Evolutionary conservation across 2,329 filamentous ascomycete species (phyloP), one percentile per base, ranked within the genome.

Genomic region (Penicillium sp.): DNA sequence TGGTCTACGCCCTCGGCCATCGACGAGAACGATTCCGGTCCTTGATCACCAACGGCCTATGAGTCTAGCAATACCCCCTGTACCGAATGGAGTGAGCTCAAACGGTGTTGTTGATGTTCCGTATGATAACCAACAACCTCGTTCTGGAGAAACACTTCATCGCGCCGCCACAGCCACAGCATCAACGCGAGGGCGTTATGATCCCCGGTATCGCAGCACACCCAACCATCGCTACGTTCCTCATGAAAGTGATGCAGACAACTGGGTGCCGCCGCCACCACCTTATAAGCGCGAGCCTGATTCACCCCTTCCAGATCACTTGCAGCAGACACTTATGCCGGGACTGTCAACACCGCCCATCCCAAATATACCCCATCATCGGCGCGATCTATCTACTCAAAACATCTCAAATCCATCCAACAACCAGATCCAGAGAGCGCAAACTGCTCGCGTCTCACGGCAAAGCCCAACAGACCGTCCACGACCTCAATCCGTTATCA

Each of bases 241-340:
- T 4, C 90, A 95, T 72, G 91, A 95, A 73, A 93, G 90, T 62
- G 91, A 95, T 70, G 90, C 91, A 4, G 91, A 95, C 67, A 91
- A 93, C 66, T 96, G 91, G 91, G 89, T 92, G 4, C 90, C 91
- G 5, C 91, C 91, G 5, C 91, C 91, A 9, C 91, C 91, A 3
- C 90, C 90, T 1, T 96, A 96, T 58, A 71, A 68, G 23, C 72
- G 66, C 9, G 69, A 77, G 21, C 61, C 74, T 14, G 71, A 72
- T 26, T 64, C 50, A 33, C 72, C 73, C n/a, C 66, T 77, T 8
- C 75, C 75, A n/a, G 73, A 75, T 13, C 65, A 73, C 56, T 59
- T 77, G 11, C 67, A 64, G 61, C 65, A 69, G 53, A 67, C 68
- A 3, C 67, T 77, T 51, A 66, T 76, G 54, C 72, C 72, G 26